Evolutionary conservation across 768 basidiomycete species (phyloP), one percentile per base, ranked within the genome.

Genomic region (Lactifluus subvellereus): DNA sequence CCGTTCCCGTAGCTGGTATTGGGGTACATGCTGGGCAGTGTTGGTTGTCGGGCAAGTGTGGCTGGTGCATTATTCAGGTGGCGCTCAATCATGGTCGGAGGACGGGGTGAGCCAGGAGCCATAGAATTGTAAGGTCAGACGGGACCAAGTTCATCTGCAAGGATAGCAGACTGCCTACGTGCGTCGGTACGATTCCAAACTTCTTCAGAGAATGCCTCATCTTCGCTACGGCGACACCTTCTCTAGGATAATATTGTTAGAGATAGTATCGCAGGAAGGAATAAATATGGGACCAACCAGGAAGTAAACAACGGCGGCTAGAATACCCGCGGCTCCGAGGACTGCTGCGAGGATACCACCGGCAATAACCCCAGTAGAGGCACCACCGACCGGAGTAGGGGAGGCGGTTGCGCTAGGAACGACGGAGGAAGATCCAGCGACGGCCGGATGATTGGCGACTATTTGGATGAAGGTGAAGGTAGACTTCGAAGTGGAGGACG

Each of bases 1-100:
- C 48, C 57, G 1, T 60, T 58, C 18, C 57, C 48, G 37, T 53
- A 66, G 42, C 33, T 59, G 42, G 55, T 58, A 52, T 59, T 60
- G 33, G 56, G 54, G 13, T 67, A 68, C 20, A 61, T 61, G 55
- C 52, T 60, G 22, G 67, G 62, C 45, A 59, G 27, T 48, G 60
- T 37, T 45, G 66, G 59, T 43, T 65, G 60, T 14, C 64, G 58
- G 54, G 62, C 20, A 53, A 60, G 52, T 48, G 52, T 58, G 8
- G 65, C 60, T 6, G 66, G 59, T 43, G 54, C 50, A 27, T 73
- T 76, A 40, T 76, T 72, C 51, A 75, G 65, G 65, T 79, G 80
- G 51, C 77, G 76, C 68, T 87, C 81, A 55, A 83, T 78, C 86
- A 87, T 87, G 33, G 79, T 77, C n/a, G 86, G 86, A 18, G 85